Conservation (phyloP, 108 stramenopile species). For the Skeletonema menzelii region DNA sequence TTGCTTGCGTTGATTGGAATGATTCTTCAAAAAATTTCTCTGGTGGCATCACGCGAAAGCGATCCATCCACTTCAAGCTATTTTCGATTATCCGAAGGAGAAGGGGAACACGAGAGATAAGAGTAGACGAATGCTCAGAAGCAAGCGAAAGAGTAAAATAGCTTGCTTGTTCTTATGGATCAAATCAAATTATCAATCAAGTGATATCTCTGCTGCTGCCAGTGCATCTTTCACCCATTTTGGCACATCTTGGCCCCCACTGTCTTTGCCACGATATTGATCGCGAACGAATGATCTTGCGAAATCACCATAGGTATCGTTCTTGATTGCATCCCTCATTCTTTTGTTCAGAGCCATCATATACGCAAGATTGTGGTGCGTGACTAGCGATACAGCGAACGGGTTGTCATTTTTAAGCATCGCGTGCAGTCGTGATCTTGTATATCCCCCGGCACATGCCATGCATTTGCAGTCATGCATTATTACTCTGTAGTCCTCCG, state of each 20-base stretch:
- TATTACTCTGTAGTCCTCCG: conserved; percentile 63
- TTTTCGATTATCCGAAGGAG: too few species aligned
- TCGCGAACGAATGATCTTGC: conserved; percentile 65
- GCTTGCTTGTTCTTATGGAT: too few species aligned
- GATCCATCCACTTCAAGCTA: too few species aligned
- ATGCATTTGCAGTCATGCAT: conserved; percentile 78
- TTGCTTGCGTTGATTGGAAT: too few species aligned
- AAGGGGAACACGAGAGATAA: too few species aligned
- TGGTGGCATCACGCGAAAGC: too few species aligned
- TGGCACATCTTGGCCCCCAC: conserved; percentile 66
- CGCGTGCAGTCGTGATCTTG: conserved; percentile 74
- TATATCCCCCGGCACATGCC: conserved; percentile 72
- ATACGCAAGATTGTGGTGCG: conserved; percentile 95
- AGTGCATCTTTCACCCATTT: conserved; percentile 89
- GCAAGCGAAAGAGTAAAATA: too few species aligned
- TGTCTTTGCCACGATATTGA: conserved; percentile 62
- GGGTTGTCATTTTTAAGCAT: conserved; percentile 84
- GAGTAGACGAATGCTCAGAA: too few species aligned
- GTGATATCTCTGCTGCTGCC: conserved; percentile 61
- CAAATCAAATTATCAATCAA: neutral
- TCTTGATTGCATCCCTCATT: conserved; percentile 92
- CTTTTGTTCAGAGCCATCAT: conserved; percentile 86
- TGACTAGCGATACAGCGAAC: conserved; percentile 85
- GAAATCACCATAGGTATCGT: conserved; percentile 73
- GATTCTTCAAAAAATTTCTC: too few species aligned